These are phyloP conservation scores for Sanghuangporus sanghuang DNA, from an alignment of 1,284 basidiomycete genomes.

Conservation along the genomic window DNA sequence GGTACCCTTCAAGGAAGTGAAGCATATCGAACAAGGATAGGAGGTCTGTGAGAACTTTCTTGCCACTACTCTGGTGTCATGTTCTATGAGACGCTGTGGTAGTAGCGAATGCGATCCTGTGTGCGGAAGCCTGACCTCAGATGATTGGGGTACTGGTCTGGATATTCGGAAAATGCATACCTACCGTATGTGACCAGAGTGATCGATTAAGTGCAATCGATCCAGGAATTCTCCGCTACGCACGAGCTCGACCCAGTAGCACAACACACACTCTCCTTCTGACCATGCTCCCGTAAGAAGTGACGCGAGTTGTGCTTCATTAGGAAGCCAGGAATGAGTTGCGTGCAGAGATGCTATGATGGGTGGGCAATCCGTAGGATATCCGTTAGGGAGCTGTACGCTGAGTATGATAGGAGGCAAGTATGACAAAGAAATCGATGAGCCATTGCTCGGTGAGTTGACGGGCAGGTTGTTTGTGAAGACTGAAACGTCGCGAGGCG, in stretches of 20 bases:
- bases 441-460: neutral
- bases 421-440: conserved; percentile 30
- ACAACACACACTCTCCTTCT: conserved; percentile 54
- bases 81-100: conserved; percentile 39
- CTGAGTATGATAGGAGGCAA: conserved; percentile 62
- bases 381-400: conserved; percentile 48
- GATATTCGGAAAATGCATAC: conserved; percentile 22
- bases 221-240: conserved; percentile 57
- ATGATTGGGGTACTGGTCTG: conserved; percentile 9
- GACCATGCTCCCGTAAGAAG: conserved; percentile 52
- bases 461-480: conserved; percentile 25
- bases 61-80: conserved; percentile 42
- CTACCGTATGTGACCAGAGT: conserved; percentile 38
- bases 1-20: conserved; percentile 63
- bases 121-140: conserved; percentile 44
- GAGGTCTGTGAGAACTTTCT: conserved; percentile 54
- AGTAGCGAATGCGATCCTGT: conserved; percentile 46
- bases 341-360: conserved; percentile 48
- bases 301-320: conserved; percentile 31
- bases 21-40: conserved; percentile 65
- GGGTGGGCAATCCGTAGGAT: conserved; percentile 53
- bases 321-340: conserved; percentile 56
- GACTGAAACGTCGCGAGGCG: conserved; percentile 34
- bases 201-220: conserved; percentile 29
- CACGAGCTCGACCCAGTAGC: conserved; percentile 66